phyloP scores from a whole-genome alignment of 441 rosid genomes.

The Euphorbia schlechtendalii region DNA sequence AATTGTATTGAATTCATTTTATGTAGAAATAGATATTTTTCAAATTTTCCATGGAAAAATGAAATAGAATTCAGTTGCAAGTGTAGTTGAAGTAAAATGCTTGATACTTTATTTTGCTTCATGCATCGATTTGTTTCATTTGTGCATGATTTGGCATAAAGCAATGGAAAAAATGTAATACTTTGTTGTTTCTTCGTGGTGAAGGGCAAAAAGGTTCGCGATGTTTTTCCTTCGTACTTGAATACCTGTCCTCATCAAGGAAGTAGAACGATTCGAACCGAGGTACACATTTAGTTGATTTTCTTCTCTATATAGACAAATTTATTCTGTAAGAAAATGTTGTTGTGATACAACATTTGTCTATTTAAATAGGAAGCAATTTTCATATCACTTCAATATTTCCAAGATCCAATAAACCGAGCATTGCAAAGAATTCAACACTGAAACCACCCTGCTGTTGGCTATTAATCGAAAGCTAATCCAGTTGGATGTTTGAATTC shows the following conservation, averaged over 20 bases:
- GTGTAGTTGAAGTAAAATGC: not conserved
- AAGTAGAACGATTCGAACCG: constrained; percentile 92
- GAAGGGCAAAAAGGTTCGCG: constrained; percentile 60
- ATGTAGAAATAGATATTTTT: no score
- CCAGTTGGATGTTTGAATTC: no score
- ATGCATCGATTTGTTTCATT: not conserved
- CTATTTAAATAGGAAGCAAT: constrained; percentile 68
- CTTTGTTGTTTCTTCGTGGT: constrained; percentile 11
- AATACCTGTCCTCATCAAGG: constrained; percentile 95
- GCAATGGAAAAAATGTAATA: not conserved
- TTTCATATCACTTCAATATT: constrained; percentile 84
- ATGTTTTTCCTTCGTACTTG: constrained; percentile 63
- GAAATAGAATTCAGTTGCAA: no score
- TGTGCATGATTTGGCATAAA: not conserved
- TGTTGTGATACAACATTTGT: constrained; percentile 1
- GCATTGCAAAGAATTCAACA: constrained; percentile 36
- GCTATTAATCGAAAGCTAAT: not conserved
- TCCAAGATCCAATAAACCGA: constrained; percentile 76
- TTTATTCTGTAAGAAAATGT: not conserved
- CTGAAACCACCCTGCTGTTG: constrained; percentile 14
- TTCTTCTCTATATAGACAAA: constrained; percentile 8
- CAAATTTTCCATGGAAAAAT: no score
- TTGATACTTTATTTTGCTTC: not conserved
- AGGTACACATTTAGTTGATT: constrained; percentile 46
- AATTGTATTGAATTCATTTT: no score